Conservation (phyloP, 306 rosid genomes). For the Cicer chorassanicum region DNA sequence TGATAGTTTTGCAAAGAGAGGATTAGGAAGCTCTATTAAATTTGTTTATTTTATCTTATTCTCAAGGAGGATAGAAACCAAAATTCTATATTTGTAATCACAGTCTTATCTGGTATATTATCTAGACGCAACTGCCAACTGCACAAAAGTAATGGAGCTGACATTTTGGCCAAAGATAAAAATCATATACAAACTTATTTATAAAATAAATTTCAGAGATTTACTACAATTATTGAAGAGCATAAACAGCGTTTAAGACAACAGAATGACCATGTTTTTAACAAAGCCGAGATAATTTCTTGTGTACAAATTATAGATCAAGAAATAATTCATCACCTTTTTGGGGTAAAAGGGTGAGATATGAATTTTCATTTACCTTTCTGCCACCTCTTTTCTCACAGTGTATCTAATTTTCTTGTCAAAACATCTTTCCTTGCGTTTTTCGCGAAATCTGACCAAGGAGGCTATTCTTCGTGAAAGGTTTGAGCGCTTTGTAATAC, state of each 20-base stretch:
- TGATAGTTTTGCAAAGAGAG: background rate
- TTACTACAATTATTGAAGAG: background rate
- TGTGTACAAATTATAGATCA: background rate
- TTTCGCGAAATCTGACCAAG: constrained; percentile 92
- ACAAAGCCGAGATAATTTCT: constrained; percentile 17
- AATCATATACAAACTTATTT: constrained; percentile 27
- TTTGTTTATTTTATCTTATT: constrained; percentile 13
- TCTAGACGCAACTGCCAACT: constrained; percentile 21
- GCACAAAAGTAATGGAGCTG: constrained; percentile 10
- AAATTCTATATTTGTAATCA: constrained; percentile 5
- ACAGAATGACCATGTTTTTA: constrained; percentile 10
- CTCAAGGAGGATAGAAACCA: constrained; percentile 1
- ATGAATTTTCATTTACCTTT: constrained; percentile 63
- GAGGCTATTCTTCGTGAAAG: constrained; percentile 96
- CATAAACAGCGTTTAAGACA: constrained; percentile 18
- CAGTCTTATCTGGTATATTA: constrained; percentile 12
- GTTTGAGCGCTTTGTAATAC: constrained; percentile 68
- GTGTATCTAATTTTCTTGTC: constrained; percentile 96
- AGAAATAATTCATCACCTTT: constrained; percentile 31
- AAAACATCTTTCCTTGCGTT: constrained; percentile 95
- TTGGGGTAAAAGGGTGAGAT: background rate
- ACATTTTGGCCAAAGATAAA: constrained; percentile 10
- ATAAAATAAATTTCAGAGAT: constrained; percentile 1
- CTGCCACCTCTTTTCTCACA: constrained; percentile 96
- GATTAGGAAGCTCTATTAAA: constrained; percentile 7